A percentile compares a stretch with the other conserved stretches of the same genome.
Evolutionary conservation across 495 filamentous ascomycete genomes (phyloP).

Genomic region (Baudoinia panamericana): DNA sequence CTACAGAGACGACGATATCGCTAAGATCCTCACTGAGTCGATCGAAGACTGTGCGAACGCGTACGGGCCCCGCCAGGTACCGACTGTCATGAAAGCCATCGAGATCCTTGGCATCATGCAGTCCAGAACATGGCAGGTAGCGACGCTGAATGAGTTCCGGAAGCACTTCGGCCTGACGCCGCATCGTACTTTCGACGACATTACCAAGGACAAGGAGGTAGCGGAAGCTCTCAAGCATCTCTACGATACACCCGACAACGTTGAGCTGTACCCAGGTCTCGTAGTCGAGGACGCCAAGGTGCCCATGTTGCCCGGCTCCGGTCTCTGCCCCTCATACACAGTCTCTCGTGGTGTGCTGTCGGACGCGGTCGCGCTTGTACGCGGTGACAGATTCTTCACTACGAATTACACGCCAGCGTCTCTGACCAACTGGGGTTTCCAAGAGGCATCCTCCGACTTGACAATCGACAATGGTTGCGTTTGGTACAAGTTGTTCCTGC

Average conservation of each 20-base stretch:
- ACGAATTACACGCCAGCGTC: slow-evolving; percentile 52
- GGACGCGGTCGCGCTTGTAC: slow-evolving; percentile 73
- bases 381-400: slow-evolving; percentile 81
- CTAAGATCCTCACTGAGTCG: slow-evolving; percentile 43
- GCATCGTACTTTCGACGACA: slow-evolving; percentile 69
- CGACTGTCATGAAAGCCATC: slow-evolving; percentile 54
- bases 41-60: slow-evolving; percentile 38
- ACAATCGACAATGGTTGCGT: slow-evolving; percentile 44
- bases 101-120: slow-evolving; percentile 83
- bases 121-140: slow-evolving; percentile 67
- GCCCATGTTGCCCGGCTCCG: slow-evolving; percentile 61
- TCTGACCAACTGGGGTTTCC: slow-evolving; percentile 71
- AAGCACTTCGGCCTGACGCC: slow-evolving; percentile 63
- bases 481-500: slow-evolving; percentile 48
- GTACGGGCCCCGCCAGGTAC: slow-evolving; percentile 64
- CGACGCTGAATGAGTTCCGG: slow-evolving; percentile 78
- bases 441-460: slow-evolving; percentile 37
- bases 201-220: slow-evolving; percentile 67
- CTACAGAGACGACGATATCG: slow-evolving; percentile 50
- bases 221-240: slow-evolving; percentile 56
- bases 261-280: slow-evolving; percentile 72
- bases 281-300: slow-evolving; percentile 70
- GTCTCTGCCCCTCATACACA: slow-evolving; percentile 70
- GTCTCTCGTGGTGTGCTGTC: slow-evolving; percentile 72
- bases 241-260: slow-evolving; percentile 67